phyloP scores from a whole-genome alignment of 345 rosid genomes.

The Pistacia integerrima region DNA sequence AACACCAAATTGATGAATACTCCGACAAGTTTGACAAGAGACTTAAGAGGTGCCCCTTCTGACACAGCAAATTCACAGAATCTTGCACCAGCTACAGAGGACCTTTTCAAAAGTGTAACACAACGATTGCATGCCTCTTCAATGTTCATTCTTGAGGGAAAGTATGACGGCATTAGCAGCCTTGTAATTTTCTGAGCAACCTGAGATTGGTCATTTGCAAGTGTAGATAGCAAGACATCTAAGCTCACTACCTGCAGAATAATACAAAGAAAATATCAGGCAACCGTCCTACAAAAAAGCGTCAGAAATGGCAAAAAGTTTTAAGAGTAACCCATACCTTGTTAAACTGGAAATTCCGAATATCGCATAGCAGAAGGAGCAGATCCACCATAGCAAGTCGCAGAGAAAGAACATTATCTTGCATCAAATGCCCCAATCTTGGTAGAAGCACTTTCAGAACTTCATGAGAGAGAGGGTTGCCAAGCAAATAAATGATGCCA shows the following conservation, averaged over 20 bases:
- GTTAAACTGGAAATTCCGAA: slow-evolving; percentile 73
- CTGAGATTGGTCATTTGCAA: slow-evolving; percentile 69
- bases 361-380: slow-evolving; percentile 71
- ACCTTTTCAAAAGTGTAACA: slow-evolving; percentile 72
- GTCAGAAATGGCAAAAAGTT: neutral
- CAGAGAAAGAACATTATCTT: slow-evolving; percentile 57
- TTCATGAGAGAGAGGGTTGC: slow-evolving; percentile 90
- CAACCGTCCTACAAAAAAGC: neutral
- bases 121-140: slow-evolving; percentile 89
- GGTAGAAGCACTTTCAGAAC: slow-evolving; percentile 87
- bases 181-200: slow-evolving; percentile 75
- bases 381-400: slow-evolving; percentile 76
- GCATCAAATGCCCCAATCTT: slow-evolving; percentile 71
- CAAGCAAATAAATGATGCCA: slow-evolving; percentile 82
- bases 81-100: slow-evolving; percentile 86
- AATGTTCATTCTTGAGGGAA: slow-evolving; percentile 64
- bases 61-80: slow-evolving; percentile 72
- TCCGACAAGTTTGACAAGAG: slow-evolving; percentile 64
- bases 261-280: slow-evolving; percentile 22
- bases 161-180: slow-evolving; percentile 85
- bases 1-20: slow-evolving; percentile 55
- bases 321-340: slow-evolving; percentile 50
- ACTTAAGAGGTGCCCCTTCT: slow-evolving; percentile 66
- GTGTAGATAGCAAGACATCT: slow-evolving; percentile 62
- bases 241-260: slow-evolving; percentile 67